Conservation (phyloP, 164 flowering plant species). For the Liriodendron chinense region DNA sequence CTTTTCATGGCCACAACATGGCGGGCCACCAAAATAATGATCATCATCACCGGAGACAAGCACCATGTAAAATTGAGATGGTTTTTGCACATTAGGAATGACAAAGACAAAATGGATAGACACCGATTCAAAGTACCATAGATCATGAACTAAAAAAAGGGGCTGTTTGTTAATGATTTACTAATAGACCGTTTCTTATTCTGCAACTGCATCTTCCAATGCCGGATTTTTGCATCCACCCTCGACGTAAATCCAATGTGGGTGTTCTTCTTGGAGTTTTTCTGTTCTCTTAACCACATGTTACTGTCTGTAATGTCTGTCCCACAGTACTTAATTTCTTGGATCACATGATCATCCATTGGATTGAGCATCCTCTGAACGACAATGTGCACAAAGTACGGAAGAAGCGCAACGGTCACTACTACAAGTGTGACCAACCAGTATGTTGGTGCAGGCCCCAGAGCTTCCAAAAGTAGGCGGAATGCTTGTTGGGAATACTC, state of each 20-base stretch:
- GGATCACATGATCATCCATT: conserved; percentile 60
- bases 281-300: conserved; percentile 55
- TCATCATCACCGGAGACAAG: too few relatives aligned
- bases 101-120: too few relatives aligned
- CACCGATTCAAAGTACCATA: too few relatives aligned
- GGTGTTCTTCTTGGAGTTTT: conserved; percentile 38
- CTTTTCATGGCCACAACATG: too few relatives aligned
- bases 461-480: conserved; percentile 37
- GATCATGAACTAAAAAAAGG: conserved; percentile 12
- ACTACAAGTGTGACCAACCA: conserved; percentile 50
- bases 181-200: conserved; percentile 22
- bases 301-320: conserved; percentile 36
- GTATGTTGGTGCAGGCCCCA: conserved; percentile 42
- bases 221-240: conserved; percentile 49
- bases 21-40: too few relatives aligned
- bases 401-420: conserved; percentile 35
- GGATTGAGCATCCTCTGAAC: conserved; percentile 48
- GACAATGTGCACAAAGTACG: conserved; percentile 39
- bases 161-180: conserved; percentile 25
- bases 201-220: conserved; percentile 31
- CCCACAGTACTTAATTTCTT: conserved; percentile 51
- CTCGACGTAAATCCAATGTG: conserved; percentile 56
- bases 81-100: too few relatives aligned
- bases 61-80: too few relatives aligned
- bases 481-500: conserved; percentile 28